Base-by-base conservation (phyloP, 192 early-diverging fungal genomes). In the Coemansia sp. region DNA sequence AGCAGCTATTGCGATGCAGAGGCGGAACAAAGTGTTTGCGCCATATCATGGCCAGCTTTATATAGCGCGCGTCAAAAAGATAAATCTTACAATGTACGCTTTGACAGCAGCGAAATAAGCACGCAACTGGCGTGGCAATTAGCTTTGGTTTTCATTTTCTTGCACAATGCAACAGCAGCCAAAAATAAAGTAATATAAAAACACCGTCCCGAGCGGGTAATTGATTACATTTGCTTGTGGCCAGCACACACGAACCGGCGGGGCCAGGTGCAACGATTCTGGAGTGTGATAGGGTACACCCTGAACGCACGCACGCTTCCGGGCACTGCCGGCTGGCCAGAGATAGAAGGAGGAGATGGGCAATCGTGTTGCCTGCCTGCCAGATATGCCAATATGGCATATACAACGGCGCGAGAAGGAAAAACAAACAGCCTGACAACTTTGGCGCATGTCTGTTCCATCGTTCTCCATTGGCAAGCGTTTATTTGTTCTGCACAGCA, bases 211-310 rank as follows among this genome's bases (percentile, higher is more conserved):
- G 55, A 20, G 17, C 23, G 15, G 13, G 17, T 5, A 33, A 25
- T 36, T 5, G 3, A 5, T 3, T n/a, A 9, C 35, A 13, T 36
- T 8, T 29, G 29, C 29, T 29, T 34, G 29, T 36, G n/a, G n/a
- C 2, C n/a, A 36, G 11, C 33, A 57, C 34, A 36, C 1, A 35
- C 55, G 33, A 57, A 57, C 55, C 29, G 34, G 33, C 10, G 34
- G 17, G 55, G 8, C 55, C 55, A 57, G 55, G 55, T 57, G 55
- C 33, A n/a, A n/a, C 55, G 15, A 36, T 38, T 6, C 15, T 33
- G 3, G 33, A n/a, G 17, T 19, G 55, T 57, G 55, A 57, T 57
- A 57, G 55, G 55, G 22, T 36, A 5, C 42, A 5, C 13, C 1
- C 1, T 17, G 9, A 17, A 45, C 0, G 13, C 11, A 13, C 42